Percentiles rank a stretch among this genome's conserved stretches.
Evolutionary conservation across 2,329 filamentous ascomycete species (phyloP).

Genomic region (Didymellaceae sp.): DNA sequence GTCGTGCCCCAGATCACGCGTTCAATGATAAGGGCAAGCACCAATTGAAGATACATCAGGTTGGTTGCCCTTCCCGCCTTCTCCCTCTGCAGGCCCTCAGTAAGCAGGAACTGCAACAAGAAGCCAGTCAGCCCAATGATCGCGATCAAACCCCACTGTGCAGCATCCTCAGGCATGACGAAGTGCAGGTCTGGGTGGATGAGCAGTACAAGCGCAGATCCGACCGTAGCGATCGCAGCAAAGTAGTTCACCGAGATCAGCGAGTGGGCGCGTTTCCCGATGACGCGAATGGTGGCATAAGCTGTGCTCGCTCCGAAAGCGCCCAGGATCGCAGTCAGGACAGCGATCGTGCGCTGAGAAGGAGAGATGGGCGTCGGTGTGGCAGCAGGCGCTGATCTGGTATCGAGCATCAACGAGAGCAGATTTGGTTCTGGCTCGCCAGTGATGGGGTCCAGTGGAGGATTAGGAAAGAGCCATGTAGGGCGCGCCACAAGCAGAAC

Average conservation of each 20-base stretch:
- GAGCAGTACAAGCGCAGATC: constrained; percentile 66
- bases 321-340: constrained; percentile 73
- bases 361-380: constrained; percentile 53
- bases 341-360: constrained; percentile 70
- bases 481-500: constrained; percentile 83
- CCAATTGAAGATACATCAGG: constrained; percentile 70
- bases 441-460: constrained; percentile 30
- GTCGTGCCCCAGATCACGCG: constrained; percentile 60
- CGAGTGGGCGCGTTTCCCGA: constrained; percentile 78
- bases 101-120: constrained; percentile 79
- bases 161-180: constrained; percentile 57
- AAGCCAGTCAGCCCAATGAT: constrained; percentile 76
- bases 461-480: constrained; percentile 56
- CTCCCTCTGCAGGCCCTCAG: constrained; percentile 73
- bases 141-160: constrained; percentile 71
- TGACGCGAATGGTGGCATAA: constrained; percentile 76
- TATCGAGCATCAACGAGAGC: constrained; percentile 1
- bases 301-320: constrained; percentile 75
- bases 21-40: constrained; percentile 69
- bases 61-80: constrained; percentile 66
- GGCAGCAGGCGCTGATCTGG: constrained; percentile 1
- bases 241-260: constrained; percentile 86
- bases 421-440: constrained; percentile 39
- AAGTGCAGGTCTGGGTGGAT: constrained; percentile 62
- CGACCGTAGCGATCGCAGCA: constrained; percentile 68